These are phyloP conservation scores for Phytophthora sojae DNA, from an alignment of 352 stramenopile genomes.

Conservation along the genomic window DNA sequence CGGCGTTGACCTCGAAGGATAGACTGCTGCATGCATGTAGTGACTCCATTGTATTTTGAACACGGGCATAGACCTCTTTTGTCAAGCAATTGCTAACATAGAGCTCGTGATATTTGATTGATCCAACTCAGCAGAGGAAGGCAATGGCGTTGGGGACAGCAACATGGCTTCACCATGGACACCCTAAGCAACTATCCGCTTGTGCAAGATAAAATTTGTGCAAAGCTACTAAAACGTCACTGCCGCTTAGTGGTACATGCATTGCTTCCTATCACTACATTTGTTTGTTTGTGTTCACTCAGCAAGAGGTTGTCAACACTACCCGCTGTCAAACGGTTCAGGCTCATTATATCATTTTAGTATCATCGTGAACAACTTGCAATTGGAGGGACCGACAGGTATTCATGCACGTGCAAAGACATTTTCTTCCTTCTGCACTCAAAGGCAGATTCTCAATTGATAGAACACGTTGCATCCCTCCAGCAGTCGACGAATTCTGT, in stretches of 20 bases:
- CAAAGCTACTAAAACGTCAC: neutral
- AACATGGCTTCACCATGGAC: neutral
- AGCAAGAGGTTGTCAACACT: conserved; percentile 71
- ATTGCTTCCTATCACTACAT: neutral
- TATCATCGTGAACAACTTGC: conserved; percentile 64
- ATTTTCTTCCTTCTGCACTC: neutral
- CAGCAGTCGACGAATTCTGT: conserved; percentile 20
- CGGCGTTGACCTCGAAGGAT: conserved; percentile 33
- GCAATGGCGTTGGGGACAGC: neutral
- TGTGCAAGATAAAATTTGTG: neutral
- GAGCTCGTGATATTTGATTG: neutral
- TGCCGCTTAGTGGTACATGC: neutral
- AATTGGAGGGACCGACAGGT: conserved; percentile 15
- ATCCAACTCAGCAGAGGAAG: neutral
- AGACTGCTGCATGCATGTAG: conserved; percentile 7
- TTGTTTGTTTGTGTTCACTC: conserved; percentile 53
- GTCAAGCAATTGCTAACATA: neutral
- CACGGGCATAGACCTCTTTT: neutral
- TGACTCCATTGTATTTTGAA: conserved; percentile 7
- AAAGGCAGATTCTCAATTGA: conserved; percentile 33
- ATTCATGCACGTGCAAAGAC: neutral
- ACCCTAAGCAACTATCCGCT: neutral
- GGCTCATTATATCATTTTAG: conserved; percentile 86
- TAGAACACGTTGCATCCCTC: neutral
- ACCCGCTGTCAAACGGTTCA: conserved; percentile 56